These are phyloP conservation scores for Huntiella omanensis DNA, from an alignment of 2,329 filamentous ascomycete genomes.

Conservation along the genomic window DNA sequence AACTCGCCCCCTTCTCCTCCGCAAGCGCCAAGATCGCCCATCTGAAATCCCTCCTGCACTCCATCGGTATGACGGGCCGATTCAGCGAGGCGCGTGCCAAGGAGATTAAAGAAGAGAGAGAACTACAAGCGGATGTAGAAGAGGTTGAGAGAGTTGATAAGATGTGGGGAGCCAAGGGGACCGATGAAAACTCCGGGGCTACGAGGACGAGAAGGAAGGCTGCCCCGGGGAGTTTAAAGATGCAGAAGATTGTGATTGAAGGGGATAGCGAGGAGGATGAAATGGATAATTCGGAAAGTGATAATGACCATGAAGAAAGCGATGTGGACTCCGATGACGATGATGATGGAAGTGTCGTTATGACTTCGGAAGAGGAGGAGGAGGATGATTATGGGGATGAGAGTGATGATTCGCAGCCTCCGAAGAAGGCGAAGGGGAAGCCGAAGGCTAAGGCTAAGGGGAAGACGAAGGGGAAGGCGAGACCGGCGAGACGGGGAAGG, in stretches of 20 bases:
- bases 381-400: constrained; percentile 6
- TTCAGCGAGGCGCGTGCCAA: constrained; percentile 71
- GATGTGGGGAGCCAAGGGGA: constrained; percentile 59
- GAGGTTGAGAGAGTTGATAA: constrained; percentile 66
- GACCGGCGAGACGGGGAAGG: neutral
- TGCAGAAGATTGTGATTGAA: constrained; percentile 18
- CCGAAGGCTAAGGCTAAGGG: neutral
- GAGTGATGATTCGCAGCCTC: constrained; percentile 5
- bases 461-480: neutral
- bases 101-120: constrained; percentile 72
- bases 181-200: constrained; percentile 20
- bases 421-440: neutral
- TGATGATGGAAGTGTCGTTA: neutral
- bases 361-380: constrained; percentile 5
- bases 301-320: constrained; percentile 17
- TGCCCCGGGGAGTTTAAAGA: constrained; percentile 8
- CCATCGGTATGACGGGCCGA: constrained; percentile 73
- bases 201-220: constrained; percentile 21
- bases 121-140: constrained; percentile 69
- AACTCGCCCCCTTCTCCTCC: constrained; percentile 55
- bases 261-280: constrained; percentile 16
- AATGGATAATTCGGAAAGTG: constrained; percentile 15
- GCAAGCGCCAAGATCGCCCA: constrained; percentile 67
- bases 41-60: constrained; percentile 57
- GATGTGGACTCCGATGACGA: constrained; percentile 30